Base-by-base conservation (phyloP, 495 filamentous ascomycete genomes). In the Annulohypoxylon maeteangense region DNA sequence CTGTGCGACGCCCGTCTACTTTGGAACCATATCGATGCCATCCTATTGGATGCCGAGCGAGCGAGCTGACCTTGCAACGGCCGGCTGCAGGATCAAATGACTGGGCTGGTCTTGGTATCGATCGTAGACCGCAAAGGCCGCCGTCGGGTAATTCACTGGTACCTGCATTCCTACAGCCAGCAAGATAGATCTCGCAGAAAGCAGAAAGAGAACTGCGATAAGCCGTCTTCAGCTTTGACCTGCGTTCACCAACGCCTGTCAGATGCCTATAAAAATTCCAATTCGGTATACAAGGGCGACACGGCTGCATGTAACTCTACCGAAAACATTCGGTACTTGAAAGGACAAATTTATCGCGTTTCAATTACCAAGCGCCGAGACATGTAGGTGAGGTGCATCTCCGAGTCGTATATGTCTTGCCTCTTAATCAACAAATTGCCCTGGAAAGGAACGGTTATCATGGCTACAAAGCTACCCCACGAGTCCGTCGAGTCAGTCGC, bases 161-260 rank as follows among this genome's bases (percentile, higher is more conserved):
- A 73, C 70, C 70, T 73, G 70, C 70, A 68, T 72, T 57, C 54
- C 47, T 25, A 58, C 34, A 34, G 34, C 48, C 27, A 58, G 56
- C 61, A 58, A 57, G 56, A 65, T 62, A 69, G 65, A 73, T 73
- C 70, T 73, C 55, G 70, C 70, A 73, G 70, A 27, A 62, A 62
- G 55, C 65, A 65, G 48, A 31, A 22, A 22, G 47, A 1, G 44
- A 53, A 38, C 65, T 73, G 65, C 51, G 62, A 66, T 63, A 58
- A 36, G 44, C 70, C 65, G 65, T 66, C 34, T 29, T 29, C 44
- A 51, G 22, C 38, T 51, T 40, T 23, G 29, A 23, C 50, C 45
- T 40, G 18, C 38, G 36, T 54, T 63, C 40, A 40, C 65, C 60
- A 29, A 20, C 36, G 25, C 51, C 42, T 22, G 27, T 60, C 40